Conservation (phyloP, 495 filamentous ascomycete species). For the Cenococcum geophilum region DNA sequence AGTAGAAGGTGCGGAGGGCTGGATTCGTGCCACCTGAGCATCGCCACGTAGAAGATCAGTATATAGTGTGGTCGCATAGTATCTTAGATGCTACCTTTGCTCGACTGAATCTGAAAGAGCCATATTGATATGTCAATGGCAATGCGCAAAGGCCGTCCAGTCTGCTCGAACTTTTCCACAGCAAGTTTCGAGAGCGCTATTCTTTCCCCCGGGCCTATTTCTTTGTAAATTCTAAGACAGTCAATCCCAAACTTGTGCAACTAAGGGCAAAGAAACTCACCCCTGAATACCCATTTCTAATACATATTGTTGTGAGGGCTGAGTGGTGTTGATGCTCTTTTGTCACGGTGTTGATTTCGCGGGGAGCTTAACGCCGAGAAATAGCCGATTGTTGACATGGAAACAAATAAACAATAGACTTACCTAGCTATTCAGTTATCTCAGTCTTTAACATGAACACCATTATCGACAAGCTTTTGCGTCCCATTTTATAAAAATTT, state of each 20-base stretch:
- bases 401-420: neutral
- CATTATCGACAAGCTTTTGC: neutral
- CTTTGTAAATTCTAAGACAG: slow-evolving; percentile 67
- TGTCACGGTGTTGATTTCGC: neutral
- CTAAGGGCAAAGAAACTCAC: slow-evolving; percentile 10
- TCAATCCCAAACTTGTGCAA: neutral
- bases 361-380: neutral
- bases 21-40: slow-evolving; percentile 73
- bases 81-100: slow-evolving; percentile 49
- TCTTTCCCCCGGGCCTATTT: slow-evolving; percentile 75
- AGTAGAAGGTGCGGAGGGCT: slow-evolving; percentile 87
- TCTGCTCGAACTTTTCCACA: slow-evolving; percentile 63
- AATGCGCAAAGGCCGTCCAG: slow-evolving; percentile 67
- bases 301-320: neutral
- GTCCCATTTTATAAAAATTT: neutral
- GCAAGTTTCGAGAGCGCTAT: slow-evolving; percentile 80
- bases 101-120: slow-evolving; percentile 88
- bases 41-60: slow-evolving; percentile 8
- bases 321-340: neutral
- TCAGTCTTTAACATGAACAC: neutral
- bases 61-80: neutral
- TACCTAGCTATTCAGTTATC: neutral
- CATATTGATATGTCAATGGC: slow-evolving; percentile 97
- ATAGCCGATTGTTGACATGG: slow-evolving; percentile 4
- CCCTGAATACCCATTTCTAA: slow-evolving; percentile 40